Percentiles rank a stretch among this genome's conserved stretches.
phyloP scores from a whole-genome alignment of 208 protist genomes.

The Angomonas deanei region DNA sequence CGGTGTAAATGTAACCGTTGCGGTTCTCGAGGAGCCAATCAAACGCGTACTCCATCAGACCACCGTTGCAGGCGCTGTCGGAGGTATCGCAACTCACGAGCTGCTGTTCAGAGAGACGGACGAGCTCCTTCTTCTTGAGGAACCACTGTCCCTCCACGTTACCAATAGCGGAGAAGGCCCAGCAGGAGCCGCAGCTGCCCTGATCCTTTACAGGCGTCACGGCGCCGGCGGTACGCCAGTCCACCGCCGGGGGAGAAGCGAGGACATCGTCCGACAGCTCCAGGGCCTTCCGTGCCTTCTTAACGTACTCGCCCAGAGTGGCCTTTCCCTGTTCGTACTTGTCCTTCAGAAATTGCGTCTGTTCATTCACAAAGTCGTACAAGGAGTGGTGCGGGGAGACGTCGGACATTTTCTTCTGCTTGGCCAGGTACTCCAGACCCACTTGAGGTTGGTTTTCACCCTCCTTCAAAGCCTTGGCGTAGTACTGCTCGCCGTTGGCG shows the following conservation, averaged over 20 bases:
- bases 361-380: background rate
- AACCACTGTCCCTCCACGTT: slow-evolving; percentile 80
- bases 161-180: slow-evolving; percentile 94
- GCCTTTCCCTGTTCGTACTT: background rate
- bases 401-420: background rate
- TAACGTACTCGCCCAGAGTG: background rate
- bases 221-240: slow-evolving; percentile 83
- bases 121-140: slow-evolving; percentile 3
- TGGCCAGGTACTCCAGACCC: background rate
- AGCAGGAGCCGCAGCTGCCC: slow-evolving; percentile 95
- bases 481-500: slow-evolving; percentile 15
- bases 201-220: slow-evolving; percentile 95
- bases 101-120: slow-evolving; percentile 90
- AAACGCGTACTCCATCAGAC: slow-evolving; percentile 84
- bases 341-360: background rate
- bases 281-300: background rate
- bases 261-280: slow-evolving; percentile 7
- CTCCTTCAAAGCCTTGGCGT: background rate
- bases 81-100: slow-evolving; percentile 90
- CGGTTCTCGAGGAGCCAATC: slow-evolving; percentile 72
- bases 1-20: slow-evolving; percentile 61
- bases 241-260: slow-evolving; percentile 9
- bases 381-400: background rate
- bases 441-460: background rate
- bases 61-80: slow-evolving; percentile 86